phyloP scores from a whole-genome alignment of 2,329 filamentous ascomycete species.

The Grosmannia serpens region DNA sequence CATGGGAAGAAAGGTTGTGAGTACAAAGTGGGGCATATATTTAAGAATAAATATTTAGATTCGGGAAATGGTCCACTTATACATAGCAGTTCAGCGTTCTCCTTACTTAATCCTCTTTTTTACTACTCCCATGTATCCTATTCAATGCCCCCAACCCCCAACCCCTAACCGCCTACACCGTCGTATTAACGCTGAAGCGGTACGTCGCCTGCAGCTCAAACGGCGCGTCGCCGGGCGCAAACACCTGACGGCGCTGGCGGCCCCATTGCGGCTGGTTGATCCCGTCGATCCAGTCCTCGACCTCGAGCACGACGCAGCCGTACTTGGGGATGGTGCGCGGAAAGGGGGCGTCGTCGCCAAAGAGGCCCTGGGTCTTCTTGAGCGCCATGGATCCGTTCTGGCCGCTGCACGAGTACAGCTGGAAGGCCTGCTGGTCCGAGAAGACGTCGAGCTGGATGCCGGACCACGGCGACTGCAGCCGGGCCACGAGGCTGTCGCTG shows the following conservation, averaged over 20 bases:
- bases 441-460: slow-evolving; percentile 76
- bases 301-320: slow-evolving; percentile 82
- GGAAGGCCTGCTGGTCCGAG: slow-evolving; percentile 76
- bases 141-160: not conserved
- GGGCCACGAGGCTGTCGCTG: slow-evolving; percentile 45
- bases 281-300: slow-evolving; percentile 85
- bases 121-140: not conserved
- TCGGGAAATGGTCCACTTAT: not conserved
- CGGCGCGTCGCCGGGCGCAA: slow-evolving; percentile 44
- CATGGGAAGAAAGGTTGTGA: not conserved
- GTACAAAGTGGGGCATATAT: not conserved
- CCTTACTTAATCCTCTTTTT: not conserved
- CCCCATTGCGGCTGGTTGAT: slow-evolving; percentile 90
- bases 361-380: slow-evolving; percentile 58
- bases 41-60: not conserved
- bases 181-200: slow-evolving; percentile 40
- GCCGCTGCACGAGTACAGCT: slow-evolving; percentile 74
- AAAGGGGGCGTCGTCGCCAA: slow-evolving; percentile 35
- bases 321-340: slow-evolving; percentile 59
- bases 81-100: not conserved
- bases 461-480: slow-evolving; percentile 60
- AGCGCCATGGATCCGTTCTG: slow-evolving; percentile 61
- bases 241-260: slow-evolving; percentile 50
- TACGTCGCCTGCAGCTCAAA: slow-evolving; percentile 54
- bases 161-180: not conserved